These are phyloP conservation scores for Ichthyophthirius multifiliis DNA, from an alignment of 169 alveolate genomes.

Conservation along the genomic window DNA sequence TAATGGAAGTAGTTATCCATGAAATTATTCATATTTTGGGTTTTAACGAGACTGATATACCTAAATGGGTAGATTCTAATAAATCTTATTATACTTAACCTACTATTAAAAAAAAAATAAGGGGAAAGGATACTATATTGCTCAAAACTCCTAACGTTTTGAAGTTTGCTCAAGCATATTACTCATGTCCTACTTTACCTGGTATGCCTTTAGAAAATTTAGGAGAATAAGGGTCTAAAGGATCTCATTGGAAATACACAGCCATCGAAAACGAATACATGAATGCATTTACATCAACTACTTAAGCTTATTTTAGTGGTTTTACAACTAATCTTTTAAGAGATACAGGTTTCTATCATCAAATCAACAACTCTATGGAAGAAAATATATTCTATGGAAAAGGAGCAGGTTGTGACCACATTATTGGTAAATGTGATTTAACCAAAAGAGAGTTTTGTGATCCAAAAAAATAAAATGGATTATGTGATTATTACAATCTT, in stretches of 20 bases:
- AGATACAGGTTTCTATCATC: conserved; percentile 43
- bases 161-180: conserved; percentile 22
- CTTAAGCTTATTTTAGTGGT: conserved; percentile 11
- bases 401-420: neutral
- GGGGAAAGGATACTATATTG: neutral
- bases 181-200: conserved; percentile 20
- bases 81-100: neutral
- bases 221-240: conserved; percentile 42
- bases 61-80: neutral
- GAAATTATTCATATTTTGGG: conserved; percentile 13
- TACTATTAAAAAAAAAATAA: neutral
- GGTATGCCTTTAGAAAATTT: conserved; percentile 44
- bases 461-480: too few relatives aligned
- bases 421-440: neutral
- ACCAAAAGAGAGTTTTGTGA: neutral
- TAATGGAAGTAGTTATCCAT: neutral
- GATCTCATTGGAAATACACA: conserved; percentile 44
- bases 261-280: conserved; percentile 35
- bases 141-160: conserved; percentile 36
- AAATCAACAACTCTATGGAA: neutral
- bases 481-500: too few relatives aligned
- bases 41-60: neutral
- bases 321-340: conserved; percentile 26
- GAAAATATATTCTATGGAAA: neutral
- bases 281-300: conserved; percentile 12